Conservation (phyloP, 2,329 filamentous ascomycete genomes). For the Fusarium sp. region DNA sequence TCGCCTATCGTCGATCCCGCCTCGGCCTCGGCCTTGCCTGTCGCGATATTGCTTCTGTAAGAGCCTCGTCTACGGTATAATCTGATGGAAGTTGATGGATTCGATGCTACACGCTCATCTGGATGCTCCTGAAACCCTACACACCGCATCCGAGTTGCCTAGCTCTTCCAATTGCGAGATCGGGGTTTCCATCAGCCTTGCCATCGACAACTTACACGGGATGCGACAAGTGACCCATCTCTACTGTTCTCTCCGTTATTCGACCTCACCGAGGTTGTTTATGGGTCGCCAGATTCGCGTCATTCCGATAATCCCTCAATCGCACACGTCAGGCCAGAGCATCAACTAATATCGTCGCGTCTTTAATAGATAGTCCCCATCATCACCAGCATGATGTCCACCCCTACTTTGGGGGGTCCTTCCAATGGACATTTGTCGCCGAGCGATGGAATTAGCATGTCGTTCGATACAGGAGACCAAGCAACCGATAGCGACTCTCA, state of each 20-base stretch:
- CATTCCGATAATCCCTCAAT: slow-evolving; percentile 39
- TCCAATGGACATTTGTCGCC: slow-evolving; percentile 76
- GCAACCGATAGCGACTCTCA: slow-evolving; percentile 78
- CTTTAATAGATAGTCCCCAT: slow-evolving; percentile 66
- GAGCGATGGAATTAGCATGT: slow-evolving; percentile 59
- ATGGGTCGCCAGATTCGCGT: slow-evolving; percentile 49
- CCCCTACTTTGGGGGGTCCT: slow-evolving; percentile 70
- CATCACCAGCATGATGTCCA: slow-evolving; percentile 73
- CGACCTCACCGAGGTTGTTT: slow-evolving; percentile 38
- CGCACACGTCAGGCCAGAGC: slow-evolving; percentile 26
- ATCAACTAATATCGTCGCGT: slow-evolving; percentile 54
- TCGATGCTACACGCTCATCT: slow-evolving; percentile 51
- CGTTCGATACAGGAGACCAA: slow-evolving; percentile 53
- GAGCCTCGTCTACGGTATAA: slow-evolving; percentile 43
- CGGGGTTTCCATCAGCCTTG: slow-evolving; percentile 61
- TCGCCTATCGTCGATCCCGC: slow-evolving; percentile 55
- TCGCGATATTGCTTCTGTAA: slow-evolving; percentile 53
- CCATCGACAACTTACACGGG: slow-evolving; percentile 58
- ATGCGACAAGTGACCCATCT: slow-evolving; percentile 60
- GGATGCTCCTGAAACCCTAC: slow-evolving; percentile 48
- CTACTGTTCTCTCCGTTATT: slow-evolving; percentile 44
- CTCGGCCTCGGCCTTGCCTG: slow-evolving; percentile 50
- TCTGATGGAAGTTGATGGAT: slow-evolving; percentile 53
- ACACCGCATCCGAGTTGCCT: slow-evolving; percentile 38
- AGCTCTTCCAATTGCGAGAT: slow-evolving; percentile 59